Conservation (phyloP, 2,329 filamentous ascomycete genomes). For the Rutstroemia sp. region DNA sequence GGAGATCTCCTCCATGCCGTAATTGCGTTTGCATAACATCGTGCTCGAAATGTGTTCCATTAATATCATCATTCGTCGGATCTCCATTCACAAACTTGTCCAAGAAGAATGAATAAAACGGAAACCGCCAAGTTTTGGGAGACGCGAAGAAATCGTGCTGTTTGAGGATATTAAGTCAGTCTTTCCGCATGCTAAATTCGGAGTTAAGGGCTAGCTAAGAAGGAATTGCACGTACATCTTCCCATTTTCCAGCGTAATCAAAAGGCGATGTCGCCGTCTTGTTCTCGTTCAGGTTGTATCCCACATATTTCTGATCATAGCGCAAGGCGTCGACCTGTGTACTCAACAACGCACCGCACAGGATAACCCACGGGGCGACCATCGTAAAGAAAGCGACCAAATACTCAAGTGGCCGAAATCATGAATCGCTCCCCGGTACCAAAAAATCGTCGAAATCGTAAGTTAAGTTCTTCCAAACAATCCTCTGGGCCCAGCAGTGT, state of each 20-base stretch:
- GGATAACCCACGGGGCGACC: slow-evolving; percentile 1
- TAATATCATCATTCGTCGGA: slow-evolving; percentile 55
- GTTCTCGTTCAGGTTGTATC: slow-evolving; percentile 47
- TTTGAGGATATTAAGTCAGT: neutral
- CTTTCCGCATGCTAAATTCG: neutral
- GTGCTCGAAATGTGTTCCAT: slow-evolving; percentile 53
- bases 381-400: slow-evolving; percentile 7
- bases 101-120: slow-evolving; percentile 57
- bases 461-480: neutral
- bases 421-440: slow-evolving; percentile 4
- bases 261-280: slow-evolving; percentile 44
- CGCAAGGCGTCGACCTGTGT: slow-evolving; percentile 9
- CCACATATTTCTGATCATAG: slow-evolving; percentile 7
- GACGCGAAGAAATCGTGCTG: slow-evolving; percentile 45
- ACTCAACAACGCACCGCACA: slow-evolving; percentile 4
- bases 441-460: neutral
- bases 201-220: neutral
- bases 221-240: slow-evolving; percentile 15
- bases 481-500: neutral
- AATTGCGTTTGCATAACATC: slow-evolving; percentile 54
- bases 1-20: slow-evolving; percentile 54
- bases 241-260: slow-evolving; percentile 51
- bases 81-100: slow-evolving; percentile 56
- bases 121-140: slow-evolving; percentile 56
- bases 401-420: slow-evolving; percentile 8